Percentiles rank a stretch among this genome's conserved stretches.
Conservation (phyloP, 768 basidiomycete genomes). For the Naganishia onofrii region DNA sequence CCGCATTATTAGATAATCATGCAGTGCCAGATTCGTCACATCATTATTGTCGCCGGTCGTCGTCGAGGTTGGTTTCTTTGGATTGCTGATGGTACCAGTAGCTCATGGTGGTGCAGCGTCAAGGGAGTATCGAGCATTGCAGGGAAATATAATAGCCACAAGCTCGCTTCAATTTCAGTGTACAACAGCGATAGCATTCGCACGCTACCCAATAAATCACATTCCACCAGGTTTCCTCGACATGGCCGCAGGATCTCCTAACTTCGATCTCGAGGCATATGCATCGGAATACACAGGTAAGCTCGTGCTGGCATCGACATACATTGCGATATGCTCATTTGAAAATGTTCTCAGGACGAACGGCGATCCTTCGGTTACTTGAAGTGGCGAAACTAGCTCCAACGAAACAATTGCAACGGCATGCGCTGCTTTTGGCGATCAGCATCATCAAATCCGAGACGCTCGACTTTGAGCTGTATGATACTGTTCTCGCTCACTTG, state of each 20-base stretch:
- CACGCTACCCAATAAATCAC: neutral
- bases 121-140: too few species aligned
- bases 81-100: too few species aligned
- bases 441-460: constrained; percentile 26
- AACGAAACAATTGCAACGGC: neutral
- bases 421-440: constrained; percentile 20
- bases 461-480: constrained; percentile 26
- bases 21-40: constrained; percentile 2
- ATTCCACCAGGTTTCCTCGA: neutral
- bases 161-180: too few species aligned
- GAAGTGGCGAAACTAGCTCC: constrained; percentile 4
- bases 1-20: constrained; percentile 4
- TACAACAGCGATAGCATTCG: neutral
- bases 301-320: neutral
- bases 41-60: too few species aligned
- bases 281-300: constrained; percentile 28
- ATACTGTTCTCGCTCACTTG: neutral
- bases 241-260: neutral
- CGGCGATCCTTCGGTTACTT: constrained; percentile 29
- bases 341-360: constrained; percentile 11
- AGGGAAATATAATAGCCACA: too few species aligned
- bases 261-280: constrained; percentile 24
- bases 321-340: too few species aligned
- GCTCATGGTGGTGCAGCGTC: too few species aligned
- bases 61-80: too few species aligned